Conservation (phyloP, 1,284 basidiomycete species). For the Lentinula novae-zelandiae region DNA sequence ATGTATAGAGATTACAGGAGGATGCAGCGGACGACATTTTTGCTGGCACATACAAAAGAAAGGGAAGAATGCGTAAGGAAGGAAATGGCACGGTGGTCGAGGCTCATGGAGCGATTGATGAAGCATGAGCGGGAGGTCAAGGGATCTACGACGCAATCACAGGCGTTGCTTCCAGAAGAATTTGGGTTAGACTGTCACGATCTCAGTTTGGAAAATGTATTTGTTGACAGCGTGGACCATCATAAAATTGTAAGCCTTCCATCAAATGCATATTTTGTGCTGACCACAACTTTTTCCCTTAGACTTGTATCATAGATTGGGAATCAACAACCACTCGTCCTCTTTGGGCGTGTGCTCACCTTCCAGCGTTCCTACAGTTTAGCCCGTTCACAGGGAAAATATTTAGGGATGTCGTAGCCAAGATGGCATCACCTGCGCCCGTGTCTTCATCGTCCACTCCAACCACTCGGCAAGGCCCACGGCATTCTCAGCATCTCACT, state of each 20-base stretch:
- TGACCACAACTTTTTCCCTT: constrained; percentile 7
- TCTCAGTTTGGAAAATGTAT: constrained; percentile 75
- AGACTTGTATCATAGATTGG: constrained; percentile 85
- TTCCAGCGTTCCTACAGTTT: constrained; percentile 73
- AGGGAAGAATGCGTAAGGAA: constrained; percentile 57
- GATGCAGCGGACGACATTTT: constrained; percentile 72
- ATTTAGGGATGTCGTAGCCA: constrained; percentile 59
- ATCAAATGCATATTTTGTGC: constrained; percentile 9
- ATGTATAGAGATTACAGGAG: constrained; percentile 79
- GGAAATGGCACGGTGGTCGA: constrained; percentile 69
- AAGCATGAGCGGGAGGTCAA: constrained; percentile 27
- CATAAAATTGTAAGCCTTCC: constrained; percentile 59
- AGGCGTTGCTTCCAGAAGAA: constrained; percentile 35
- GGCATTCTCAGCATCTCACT: constrained; percentile 7
- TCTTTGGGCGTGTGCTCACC: constrained; percentile 77
- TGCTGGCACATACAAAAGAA: constrained; percentile 61
- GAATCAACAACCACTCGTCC: constrained; percentile 80
- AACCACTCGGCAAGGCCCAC: constrained; percentile 11
- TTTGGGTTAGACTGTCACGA: constrained; percentile 78
- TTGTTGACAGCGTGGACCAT: constrained; percentile 66
- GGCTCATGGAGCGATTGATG: constrained; percentile 56
- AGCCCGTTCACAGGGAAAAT: constrained; percentile 67
- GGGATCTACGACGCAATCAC: constrained; percentile 13
- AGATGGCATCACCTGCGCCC: constrained; percentile 31
- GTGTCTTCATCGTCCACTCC: constrained; percentile 1